Base-by-base conservation (phyloP, 305 asterid genomes). In the Fraxinus velutina region DNA sequence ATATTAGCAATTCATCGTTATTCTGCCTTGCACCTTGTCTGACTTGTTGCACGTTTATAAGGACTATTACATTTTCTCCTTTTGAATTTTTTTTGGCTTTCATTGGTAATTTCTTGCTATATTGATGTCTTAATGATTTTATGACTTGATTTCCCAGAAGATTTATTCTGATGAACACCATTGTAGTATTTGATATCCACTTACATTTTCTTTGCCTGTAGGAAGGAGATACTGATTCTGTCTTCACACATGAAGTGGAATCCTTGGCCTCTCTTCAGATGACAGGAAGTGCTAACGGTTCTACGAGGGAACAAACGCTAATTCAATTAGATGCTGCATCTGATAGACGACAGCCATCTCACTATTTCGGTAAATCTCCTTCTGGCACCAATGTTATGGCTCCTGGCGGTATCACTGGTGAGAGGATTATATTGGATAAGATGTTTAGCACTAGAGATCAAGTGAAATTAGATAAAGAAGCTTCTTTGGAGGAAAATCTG, bases 151-250 rank as follows among this genome's bases (percentile, higher is more conserved):
- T 50, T 75, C 73, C 71, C 34, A 1, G 77, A 73, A 68, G 29
- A 75, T 19, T 29, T 30, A 29, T 55, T 29, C 37, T 30, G 39
- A n/a, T 29, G 8, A 50, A 57, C 64, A 24, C 78, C 36, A n/a
- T 39, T 73, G 32, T 78, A 47, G 73, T 57, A 83, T 50, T 77
- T 80, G 88, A 75, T 83, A 79, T 73, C 37, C 78, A 50, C 81
- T 42, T 79, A 72, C 27, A 22, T n/a, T 47, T 68, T 79, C 66
- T 33, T 73, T 36, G 27, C 84, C 73, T 78, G 81, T 84, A 93
- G 97, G 95, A 85, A 80, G 89, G 86, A 68, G 85, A 77, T 62
- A 60, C 62, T 76, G 85, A 68, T 80, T 79, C 86, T 75, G 78
- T 80, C 78, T 72, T 79, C 84, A 88, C 82, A 73, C 81, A 47